Evolutionary conservation across 768 basidiomycete species (phyloP).

Genomic region (Termitomyces titanicus): DNA sequence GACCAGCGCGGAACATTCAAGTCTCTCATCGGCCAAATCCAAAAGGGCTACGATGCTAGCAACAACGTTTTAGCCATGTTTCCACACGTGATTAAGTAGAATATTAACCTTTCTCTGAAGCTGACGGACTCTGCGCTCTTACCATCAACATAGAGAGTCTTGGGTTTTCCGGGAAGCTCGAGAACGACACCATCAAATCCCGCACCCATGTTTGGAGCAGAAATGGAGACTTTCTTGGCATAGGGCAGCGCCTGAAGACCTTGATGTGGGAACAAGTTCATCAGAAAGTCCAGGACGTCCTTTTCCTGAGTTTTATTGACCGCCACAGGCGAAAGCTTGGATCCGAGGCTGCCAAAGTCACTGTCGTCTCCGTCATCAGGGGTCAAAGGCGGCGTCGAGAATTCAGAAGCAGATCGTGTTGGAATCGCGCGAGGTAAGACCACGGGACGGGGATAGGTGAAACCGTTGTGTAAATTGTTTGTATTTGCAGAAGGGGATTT

Average conservation of each 20-base stretch:
- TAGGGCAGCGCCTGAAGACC: slow-evolving; percentile 66
- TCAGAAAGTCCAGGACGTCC: slow-evolving; percentile 74
- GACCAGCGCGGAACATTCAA: slow-evolving; percentile 73
- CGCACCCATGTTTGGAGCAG: slow-evolving; percentile 61
- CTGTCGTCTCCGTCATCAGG: slow-evolving; percentile 58
- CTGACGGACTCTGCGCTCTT: slow-evolving; percentile 78
- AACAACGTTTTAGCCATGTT: slow-evolving; percentile 8
- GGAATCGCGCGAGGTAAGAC: slow-evolving; percentile 42
- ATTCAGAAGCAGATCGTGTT: slow-evolving; percentile 35
- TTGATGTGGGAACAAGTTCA: slow-evolving; percentile 72
- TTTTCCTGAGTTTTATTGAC: slow-evolving; percentile 38
- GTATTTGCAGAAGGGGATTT: slow-evolving; percentile 18
- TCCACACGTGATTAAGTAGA: background rate
- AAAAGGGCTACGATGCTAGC: slow-evolving; percentile 79
- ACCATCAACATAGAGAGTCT: slow-evolving; percentile 82
- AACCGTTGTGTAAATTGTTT: slow-evolving; percentile 15
- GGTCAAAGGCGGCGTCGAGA: slow-evolving; percentile 74
- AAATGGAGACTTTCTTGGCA: slow-evolving; percentile 72
- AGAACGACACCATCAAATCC: slow-evolving; percentile 79
- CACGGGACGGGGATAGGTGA: slow-evolving; percentile 21
- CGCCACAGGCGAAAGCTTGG: slow-evolving; percentile 31
- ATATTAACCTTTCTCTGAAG: slow-evolving; percentile 75
- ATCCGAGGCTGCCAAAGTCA: slow-evolving; percentile 36
- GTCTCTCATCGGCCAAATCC: slow-evolving; percentile 82
- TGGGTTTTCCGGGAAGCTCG: slow-evolving; percentile 63